These are phyloP conservation scores for Lizanozyma gosingica DNA, from an alignment of 1,139 yeast species.

Conservation along the genomic window DNA sequence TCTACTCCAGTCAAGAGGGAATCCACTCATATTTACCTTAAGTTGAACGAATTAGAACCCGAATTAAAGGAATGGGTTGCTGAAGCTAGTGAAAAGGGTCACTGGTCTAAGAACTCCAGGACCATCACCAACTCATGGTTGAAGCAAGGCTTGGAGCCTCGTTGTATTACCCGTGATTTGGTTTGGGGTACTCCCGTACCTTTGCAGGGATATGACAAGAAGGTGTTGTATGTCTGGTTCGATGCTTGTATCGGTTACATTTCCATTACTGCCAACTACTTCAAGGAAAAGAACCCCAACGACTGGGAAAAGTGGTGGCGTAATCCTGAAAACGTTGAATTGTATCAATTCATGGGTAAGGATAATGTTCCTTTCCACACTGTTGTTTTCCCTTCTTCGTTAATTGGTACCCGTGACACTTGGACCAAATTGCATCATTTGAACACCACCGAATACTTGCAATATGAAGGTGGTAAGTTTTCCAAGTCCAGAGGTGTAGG, in stretches of 20 bases:
- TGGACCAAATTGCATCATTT: slow-evolving; percentile 93
- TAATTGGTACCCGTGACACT: slow-evolving; percentile 74
- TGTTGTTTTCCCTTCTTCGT: slow-evolving; percentile 91
- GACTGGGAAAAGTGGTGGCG: slow-evolving; percentile 88
- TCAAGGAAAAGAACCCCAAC: slow-evolving; percentile 37
- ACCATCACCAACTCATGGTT: slow-evolving; percentile 89
- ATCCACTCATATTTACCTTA: slow-evolving; percentile 79
- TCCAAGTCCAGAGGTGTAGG: slow-evolving; percentile 96
- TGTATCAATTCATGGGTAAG: slow-evolving; percentile 98
- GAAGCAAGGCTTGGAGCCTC: slow-evolving; percentile 84
- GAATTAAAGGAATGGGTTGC: slow-evolving; percentile 66
- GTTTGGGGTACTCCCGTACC: slow-evolving; percentile 99
- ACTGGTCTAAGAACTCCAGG: slow-evolving; percentile 87
- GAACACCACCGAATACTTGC: slow-evolving; percentile 91
- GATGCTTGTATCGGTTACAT: slow-evolving; percentile 97
- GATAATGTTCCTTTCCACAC: slow-evolving; percentile 98
- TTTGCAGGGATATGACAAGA: slow-evolving; percentile 66
- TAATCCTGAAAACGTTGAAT: slow-evolving; percentile 71
- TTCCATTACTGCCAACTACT: slow-evolving; percentile 91
- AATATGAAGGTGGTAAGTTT: slow-evolving; percentile 96
- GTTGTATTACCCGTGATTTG: slow-evolving; percentile 95
- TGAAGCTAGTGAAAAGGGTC: slow-evolving; percentile 58
- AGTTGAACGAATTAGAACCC: slow-evolving; percentile 75
- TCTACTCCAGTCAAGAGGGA: slow-evolving; percentile 70
- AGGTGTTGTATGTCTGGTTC: slow-evolving; percentile 96